Evolutionary conservation across 176 grass and related monocot species (phyloP), one percentile per base, ranked within the genome.

Genomic region (Chloris gayana): DNA sequence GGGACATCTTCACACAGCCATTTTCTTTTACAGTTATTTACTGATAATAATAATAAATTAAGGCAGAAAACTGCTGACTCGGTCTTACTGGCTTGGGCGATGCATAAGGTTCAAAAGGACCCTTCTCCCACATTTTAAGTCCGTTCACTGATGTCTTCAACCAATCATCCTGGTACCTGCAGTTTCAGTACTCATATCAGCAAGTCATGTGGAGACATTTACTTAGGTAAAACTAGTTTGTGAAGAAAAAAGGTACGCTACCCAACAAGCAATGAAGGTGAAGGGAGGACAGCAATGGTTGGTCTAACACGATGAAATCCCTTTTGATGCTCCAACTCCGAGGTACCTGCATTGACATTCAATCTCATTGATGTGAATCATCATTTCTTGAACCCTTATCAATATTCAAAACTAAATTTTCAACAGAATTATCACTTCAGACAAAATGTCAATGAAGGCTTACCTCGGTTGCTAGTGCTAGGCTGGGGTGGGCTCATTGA

Each of bases 151-250:
- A 93, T 39, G 88, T 83, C 75, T 95, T 93, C 62, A 98, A 74
- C 96, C 96, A 98, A 89, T 98, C 96, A 82, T 98, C 96, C 92
- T 98, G 96, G 82, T 98, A 98, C 73, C 96, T 98, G 86, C 46
- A 79, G 41, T 70, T 87, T 66, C 63, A 89, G 83, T 74, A 49
- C 7, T 66, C 78, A 27, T 63, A 87, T 80, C 77, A 80, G 80
- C 65, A 80, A 82, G 44, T 78, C 34, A 70, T 45, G 31, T 33
- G 17, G 47, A 82, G 56, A 54, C 18, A 81, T 77, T 80, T 90
- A 81, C 17, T 31, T 47, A 75, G 33, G 44, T 67, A 70, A 49
- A 90, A 82, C 80, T 34, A 78, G 70, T 49, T 73, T 33, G 73
- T 64, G 30, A 61, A 63, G 44, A 80, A 77, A n/a, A 74, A 85